Percentiles rank a stretch among this genome's conserved stretches.
Conservation (phyloP, 2,329 filamentous ascomycete genomes). For the Penicillium frequentans region DNA sequence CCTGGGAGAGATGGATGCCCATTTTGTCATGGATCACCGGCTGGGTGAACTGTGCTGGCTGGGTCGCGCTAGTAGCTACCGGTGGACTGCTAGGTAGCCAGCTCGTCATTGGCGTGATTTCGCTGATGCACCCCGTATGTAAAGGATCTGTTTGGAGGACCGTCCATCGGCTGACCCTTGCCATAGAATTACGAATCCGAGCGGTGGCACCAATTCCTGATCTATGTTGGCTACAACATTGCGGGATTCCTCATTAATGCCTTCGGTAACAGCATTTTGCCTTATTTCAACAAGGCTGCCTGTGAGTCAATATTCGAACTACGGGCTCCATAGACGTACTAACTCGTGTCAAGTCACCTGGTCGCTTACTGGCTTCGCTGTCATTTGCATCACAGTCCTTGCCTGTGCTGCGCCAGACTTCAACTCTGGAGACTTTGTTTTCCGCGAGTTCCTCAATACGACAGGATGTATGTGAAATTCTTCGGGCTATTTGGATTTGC, state of each 20-base stretch:
- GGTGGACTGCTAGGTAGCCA: constrained; percentile 67
- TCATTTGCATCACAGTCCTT: constrained; percentile 70
- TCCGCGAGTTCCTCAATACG: constrained; percentile 65
- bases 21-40: constrained; percentile 69
- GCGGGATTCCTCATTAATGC: constrained; percentile 65
- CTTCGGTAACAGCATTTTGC: constrained; percentile 62
- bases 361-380: constrained; percentile 66
- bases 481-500: neutral
- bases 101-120: constrained; percentile 65
- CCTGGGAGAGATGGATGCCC: constrained; percentile 60
- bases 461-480: constrained; percentile 54
- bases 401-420: constrained; percentile 66
- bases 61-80: constrained; percentile 67
- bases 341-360: constrained; percentile 54
- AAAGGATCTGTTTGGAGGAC: neutral
- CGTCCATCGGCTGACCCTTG: neutral
- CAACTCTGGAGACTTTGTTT: constrained; percentile 59
- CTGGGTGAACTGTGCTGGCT: constrained; percentile 69
- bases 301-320: constrained; percentile 34
- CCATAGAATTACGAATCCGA: constrained; percentile 51
- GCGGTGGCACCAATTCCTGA: constrained; percentile 71
- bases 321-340: neutral
- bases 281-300: constrained; percentile 66
- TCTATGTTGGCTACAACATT: constrained; percentile 66
- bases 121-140: constrained; percentile 56